Conservation (phyloP, 1,284 basidiomycete species). For the Tetrapyrgos nigripes region DNA sequence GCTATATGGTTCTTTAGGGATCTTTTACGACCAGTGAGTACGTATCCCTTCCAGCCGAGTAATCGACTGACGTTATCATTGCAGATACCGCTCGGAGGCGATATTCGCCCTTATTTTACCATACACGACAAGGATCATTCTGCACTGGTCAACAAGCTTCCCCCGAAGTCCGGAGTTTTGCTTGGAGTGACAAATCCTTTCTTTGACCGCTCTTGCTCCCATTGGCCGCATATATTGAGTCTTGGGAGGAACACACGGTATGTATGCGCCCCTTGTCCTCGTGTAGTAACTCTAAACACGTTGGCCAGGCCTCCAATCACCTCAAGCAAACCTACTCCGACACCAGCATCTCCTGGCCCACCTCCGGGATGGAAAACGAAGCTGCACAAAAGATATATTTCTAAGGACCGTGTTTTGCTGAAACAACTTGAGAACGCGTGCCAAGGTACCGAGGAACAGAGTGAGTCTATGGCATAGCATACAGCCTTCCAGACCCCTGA, state of each 20-base stretch:
- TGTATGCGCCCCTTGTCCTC: slow-evolving; percentile 22
- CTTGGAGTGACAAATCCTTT: slow-evolving; percentile 96
- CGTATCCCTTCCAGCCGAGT: background rate
- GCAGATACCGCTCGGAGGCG: slow-evolving; percentile 84
- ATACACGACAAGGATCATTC: slow-evolving; percentile 92
- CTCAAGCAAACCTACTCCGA: slow-evolving; percentile 17
- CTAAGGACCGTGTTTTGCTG: slow-evolving; percentile 81
- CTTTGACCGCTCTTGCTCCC: slow-evolving; percentile 85
- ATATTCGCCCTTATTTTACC: slow-evolving; percentile 94
- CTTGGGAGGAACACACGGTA: slow-evolving; percentile 57
- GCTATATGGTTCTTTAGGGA: slow-evolving; percentile 93
- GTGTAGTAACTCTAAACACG: background rate
- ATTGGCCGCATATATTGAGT: slow-evolving; percentile 92
- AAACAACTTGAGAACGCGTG: slow-evolving; percentile 70
- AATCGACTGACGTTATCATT: slow-evolving; percentile 6
- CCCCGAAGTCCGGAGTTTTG: slow-evolving; percentile 85
- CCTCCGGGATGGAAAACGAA: slow-evolving; percentile 78
- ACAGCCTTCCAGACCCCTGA: slow-evolving; percentile 5
- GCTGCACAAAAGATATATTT: slow-evolving; percentile 84
- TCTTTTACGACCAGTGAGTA: slow-evolving; percentile 80
- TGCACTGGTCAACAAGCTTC: slow-evolving; percentile 79
- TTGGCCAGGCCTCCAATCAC: slow-evolving; percentile 1
- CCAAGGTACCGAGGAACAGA: slow-evolving; percentile 51
- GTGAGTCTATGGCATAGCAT: slow-evolving; percentile 46
- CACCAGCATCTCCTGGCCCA: slow-evolving; percentile 52